Base-by-base conservation (phyloP, 2,329 filamentous ascomycete genomes). In the Monosporascus sp. region DNA sequence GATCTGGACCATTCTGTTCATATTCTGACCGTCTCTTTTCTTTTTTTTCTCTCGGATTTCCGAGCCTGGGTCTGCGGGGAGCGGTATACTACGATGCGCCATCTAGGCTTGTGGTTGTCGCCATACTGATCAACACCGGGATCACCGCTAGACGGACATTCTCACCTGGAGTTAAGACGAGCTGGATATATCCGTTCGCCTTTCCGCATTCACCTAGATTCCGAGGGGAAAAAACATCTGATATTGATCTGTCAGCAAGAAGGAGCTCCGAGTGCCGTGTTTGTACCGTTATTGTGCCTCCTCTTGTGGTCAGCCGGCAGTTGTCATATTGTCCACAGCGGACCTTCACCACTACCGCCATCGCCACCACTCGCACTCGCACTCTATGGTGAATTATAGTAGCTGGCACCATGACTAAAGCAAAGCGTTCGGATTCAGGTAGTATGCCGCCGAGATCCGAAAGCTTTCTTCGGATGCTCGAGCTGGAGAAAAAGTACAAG, bases 391-490 rank as follows among this genome's bases (percentile, higher is more conserved):
- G 38, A 41, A 19, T 20, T 41, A 41, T 20, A 41, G 27, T 48
- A 37, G 26, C 38, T 19, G 41, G 20, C 60, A 68, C 64, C 65
- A 68, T 68, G 66, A 60, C 61, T 49, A 65, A 60, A 52, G 63
- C 62, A 58, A 59, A 63, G 58, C 63, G 60, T 43, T 52, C 64
- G 53, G 59, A 60, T 47, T 52, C 60, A 45, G 66, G 57, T 54
- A 44, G 20, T 7, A 51, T 57, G 40, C 60, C 60, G 17, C 60
- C 68, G 50, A 70, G 71, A 60, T 72, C 72, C 57, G 75, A 75
- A 63, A 81, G 76, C 65, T 76, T 84, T 58, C 74, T 82, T 65
- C 75, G 72, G 55, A 84, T 85, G 81, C 72, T 84, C 48, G 79
- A 84, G 60, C 68, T 84, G 50, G 82, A 85, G 63, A 80, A 78